Base-by-base conservation (phyloP, 345 rosid genomes). In the Gossypium australe region DNA sequence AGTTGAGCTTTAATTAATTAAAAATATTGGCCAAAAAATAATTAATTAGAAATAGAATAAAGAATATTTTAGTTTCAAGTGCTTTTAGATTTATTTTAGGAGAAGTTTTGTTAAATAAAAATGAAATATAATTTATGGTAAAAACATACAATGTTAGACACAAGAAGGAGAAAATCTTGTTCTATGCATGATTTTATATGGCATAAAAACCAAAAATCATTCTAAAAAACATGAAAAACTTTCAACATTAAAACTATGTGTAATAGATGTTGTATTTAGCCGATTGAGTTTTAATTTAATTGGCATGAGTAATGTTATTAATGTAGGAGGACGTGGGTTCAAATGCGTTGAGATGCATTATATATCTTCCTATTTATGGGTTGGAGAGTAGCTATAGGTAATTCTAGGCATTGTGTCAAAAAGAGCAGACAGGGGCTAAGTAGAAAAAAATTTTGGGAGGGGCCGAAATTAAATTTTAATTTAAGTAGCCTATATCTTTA, bases 331-430 rank as follows among this genome's bases (percentile, higher is more conserved):
- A 34, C 38, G 0, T 34, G 6, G 0, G 38, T 4, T 34, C 1
- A 4, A 34, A 4, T 34, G 1, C 38, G 0, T 34, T 34, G 38
- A 34, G 4, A 0, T 1, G 38, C 6, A 34, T 4, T 34, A 29
- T 29, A 5, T 29, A 29, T 29, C 38, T 29, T 29, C 1, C 38
- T 34, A 34, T 34, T 34, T 34, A 34, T 34, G 1, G 1, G 38
- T 34, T 34, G 0, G 6, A 1, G 1, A 29, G 5, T 0, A 0
- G 38, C 6, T 34, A 34, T 4, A 34, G 0, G 0, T 34, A 34
- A 5, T 34, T 34, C 1, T 34, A 34, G 0, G 1, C 1, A 34
- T 34, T 34, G 38, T 34, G 38, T 4, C 1, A 34, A 34, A 34
- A 34, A 29, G 5, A 29, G 6, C 5, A 29, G 5, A 29, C 5